Conservation (phyloP, 148 eudicot species). For the Chenopodium suecicum region DNA sequence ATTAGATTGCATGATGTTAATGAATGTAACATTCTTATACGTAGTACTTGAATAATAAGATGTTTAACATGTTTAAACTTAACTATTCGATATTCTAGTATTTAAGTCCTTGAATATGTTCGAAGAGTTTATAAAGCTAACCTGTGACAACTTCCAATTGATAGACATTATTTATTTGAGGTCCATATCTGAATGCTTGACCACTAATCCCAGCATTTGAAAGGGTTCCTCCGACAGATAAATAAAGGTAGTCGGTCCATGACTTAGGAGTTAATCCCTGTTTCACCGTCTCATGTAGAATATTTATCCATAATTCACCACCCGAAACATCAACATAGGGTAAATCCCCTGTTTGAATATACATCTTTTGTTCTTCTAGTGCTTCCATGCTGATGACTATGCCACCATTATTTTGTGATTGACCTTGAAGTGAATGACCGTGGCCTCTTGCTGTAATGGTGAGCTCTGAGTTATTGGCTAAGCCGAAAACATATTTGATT, state of each 20-base stretch:
- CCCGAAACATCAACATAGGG: conserved; percentile 82
- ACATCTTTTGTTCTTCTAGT: conserved; percentile 45
- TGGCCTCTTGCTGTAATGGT: conserved; percentile 83
- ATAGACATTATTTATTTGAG: conserved; percentile 79
- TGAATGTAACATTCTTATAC: no score
- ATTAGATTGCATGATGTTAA: background rate
- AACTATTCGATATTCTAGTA: no score
- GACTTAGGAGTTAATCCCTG: conserved; percentile 74
- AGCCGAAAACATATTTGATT: conserved; percentile 46
- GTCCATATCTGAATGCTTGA: conserved; percentile 85
- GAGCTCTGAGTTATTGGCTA: conserved; percentile 56
- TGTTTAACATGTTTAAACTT: no score
- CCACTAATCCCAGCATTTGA: conserved; percentile 95
- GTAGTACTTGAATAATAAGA: no score
- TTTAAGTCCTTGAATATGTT: no score
- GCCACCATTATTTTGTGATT: conserved; percentile 69
- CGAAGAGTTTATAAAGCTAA: conserved; percentile 14
- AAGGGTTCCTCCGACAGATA: conserved; percentile 88
- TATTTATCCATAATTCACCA: conserved; percentile 85
- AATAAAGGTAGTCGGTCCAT: conserved; percentile 93
- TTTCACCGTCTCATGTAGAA: conserved; percentile 67
- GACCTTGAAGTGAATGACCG: conserved; percentile 90
- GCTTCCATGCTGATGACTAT: conserved; percentile 80
- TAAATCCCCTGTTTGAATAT: conserved; percentile 42
- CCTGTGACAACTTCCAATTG: conserved; percentile 89